Percentiles rank a stretch among this genome's conserved stretches.
These are phyloP conservation scores for Sergeia podlipaevii DNA, from an alignment of 208 protist genomes.

Conservation along the genomic window DNA sequence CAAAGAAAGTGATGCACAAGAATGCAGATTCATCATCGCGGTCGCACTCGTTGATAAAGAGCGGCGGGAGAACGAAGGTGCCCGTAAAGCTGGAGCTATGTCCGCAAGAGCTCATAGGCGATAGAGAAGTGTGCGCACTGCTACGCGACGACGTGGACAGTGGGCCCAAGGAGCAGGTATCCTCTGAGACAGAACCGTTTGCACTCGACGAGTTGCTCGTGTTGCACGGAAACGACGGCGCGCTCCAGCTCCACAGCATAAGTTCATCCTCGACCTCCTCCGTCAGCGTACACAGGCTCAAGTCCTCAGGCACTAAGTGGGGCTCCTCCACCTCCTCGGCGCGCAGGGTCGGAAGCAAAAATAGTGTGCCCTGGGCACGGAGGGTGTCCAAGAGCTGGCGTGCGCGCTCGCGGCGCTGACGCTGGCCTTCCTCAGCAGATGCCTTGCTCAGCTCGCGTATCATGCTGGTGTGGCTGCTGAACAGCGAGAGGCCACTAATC, in stretches of 20 bases:
- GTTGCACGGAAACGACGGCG: too few relatives aligned
- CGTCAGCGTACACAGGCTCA: not conserved
- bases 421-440: conserved; percentile 27
- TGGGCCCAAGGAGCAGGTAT: too few relatives aligned
- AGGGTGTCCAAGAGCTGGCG: conserved; percentile 25
- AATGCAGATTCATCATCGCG: too few relatives aligned
- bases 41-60: too few relatives aligned
- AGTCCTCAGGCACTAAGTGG: not conserved
- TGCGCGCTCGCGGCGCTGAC: conserved; percentile 26
- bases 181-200: too few relatives aligned
- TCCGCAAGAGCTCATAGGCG: too few relatives aligned
- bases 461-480: conserved; percentile 6
- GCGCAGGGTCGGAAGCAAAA: conserved; percentile 25
- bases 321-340: conserved; percentile 2
- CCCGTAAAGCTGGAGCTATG: not conserved
- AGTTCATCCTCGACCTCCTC: not conserved
- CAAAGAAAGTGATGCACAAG: too few relatives aligned
- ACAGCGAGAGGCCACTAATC: not conserved
- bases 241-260: too few relatives aligned
- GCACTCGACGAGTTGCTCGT: conserved; percentile 2
- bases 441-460: conserved; percentile 31
- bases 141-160: too few relatives aligned
- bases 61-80: conserved; percentile 10
- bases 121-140: too few relatives aligned
- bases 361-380: conserved; percentile 20